Base-by-base conservation (phyloP, 2,329 filamentous ascomycete genomes). In the Teratosphaeriaceae sp. region DNA sequence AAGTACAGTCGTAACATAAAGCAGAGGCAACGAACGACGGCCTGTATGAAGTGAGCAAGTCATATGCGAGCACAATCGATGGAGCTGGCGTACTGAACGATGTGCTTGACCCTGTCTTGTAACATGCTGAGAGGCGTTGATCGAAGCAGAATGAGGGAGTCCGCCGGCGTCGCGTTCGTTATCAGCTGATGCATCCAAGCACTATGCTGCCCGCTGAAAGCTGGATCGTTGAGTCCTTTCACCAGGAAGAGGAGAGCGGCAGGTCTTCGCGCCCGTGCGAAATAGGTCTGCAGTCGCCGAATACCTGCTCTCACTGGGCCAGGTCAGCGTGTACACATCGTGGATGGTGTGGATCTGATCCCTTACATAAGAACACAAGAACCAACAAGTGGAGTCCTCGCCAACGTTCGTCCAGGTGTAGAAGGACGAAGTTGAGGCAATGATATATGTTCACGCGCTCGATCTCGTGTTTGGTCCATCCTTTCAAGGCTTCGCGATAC, bases 61-160 rank as follows among this genome's bases (percentile, higher is more conserved):
- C 3, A 21, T 20, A 21, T 20, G 15, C 15, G 15, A 36, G 11
- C 16, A 20, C 3, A 2, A n/a, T 36, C 9, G 20, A 3, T 3
- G 3, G 33, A 20, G 33, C 15, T 21, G 33, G 13, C 33, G 3
- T 36, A 36, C 33, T 21, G 33, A 3, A 36, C 33, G 33, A 36
- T 36, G 33, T 36, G 33, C 33, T 36, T 36, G 33, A 21, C 33
- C 33, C 33, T 20, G 33, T 21, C 33, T 11, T 36, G 33, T 20
- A 36, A 21, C 16, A 36, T 36, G 15, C 33, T 12, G 2, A 36
- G 16, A 22, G 33, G 33, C 33, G 33, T 36, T 21, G 16, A 36
- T 19, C 16, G 33, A 3, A 20, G 33, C 3, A 36, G 33, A 3
- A 3, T 3, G 15, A 20, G 33, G 8, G 33, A 13, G 2, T 20